Base-by-base conservation (phyloP, 169 alveolate genomes). In the Cytauxzoon felis region DNA sequence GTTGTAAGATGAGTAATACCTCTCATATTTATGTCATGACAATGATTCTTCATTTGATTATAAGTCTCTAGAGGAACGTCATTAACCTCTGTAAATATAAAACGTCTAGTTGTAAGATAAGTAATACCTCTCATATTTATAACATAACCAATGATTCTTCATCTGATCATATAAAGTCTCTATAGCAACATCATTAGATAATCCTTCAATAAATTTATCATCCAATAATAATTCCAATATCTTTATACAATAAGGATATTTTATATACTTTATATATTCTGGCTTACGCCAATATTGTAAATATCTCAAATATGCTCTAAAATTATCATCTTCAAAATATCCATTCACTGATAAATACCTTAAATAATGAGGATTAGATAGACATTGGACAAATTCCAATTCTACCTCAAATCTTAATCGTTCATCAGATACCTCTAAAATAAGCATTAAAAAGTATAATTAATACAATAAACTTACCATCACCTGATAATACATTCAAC, bases 361-460 rank as follows among this genome's bases (percentile, higher is more conserved):
- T 33, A 85, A 62, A 43, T 85, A 85, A 34, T 80, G 82, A 38
- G 82, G 80, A 43, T 85, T 78, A 23, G 81, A 69, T 47, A 85
- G 69, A 30, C 89, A 80, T 52, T 85, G 91, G n/a, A 85, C 87
- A 50, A 85, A 85, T 47, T 85, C 91, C 1, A 85, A 56, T 42
- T 85, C 91, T 24, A 82, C 80, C 42, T 80, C 89, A 51, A 85
- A 80, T 16, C 91, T 59, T 16, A 83, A 34, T 42, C 61, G 82
- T 58, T 82, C 84, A 64, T 82, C 82, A 70, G 58, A 60, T 43
- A 50, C 72, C 49, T 61, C 81, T 69, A 41, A 3, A 0, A 19
- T 11, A 27, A n/a, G n/a, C n/a, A n/a, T n/a, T 38, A 43, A 21
- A 21, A 43, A 43, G 23, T 43, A 43, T 43, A 7, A 43, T 5